Conservation (phyloP, 1,284 basidiomycete genomes). For the Rhodotorula sp. region DNA sequence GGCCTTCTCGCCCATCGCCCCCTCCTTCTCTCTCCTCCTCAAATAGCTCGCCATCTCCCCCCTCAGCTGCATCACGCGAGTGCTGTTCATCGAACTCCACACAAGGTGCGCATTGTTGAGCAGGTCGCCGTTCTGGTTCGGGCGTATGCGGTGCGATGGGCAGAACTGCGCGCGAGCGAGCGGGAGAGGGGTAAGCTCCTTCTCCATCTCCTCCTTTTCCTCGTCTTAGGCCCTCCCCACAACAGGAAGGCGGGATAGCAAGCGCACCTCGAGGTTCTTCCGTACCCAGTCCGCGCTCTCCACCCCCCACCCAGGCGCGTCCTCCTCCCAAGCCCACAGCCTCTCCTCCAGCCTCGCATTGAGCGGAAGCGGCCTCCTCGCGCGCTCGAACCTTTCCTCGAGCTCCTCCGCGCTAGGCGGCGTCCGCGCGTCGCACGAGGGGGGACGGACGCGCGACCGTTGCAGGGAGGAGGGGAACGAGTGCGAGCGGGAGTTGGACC, state of each 20-base stretch:
- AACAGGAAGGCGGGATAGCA: too few species aligned
- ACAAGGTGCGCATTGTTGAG: conserved; percentile 23
- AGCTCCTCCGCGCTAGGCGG: not conserved
- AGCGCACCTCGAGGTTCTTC: conserved; percentile 41
- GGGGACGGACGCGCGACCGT: not conserved
- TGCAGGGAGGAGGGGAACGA: not conserved
- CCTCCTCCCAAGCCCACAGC: conserved; percentile 52
- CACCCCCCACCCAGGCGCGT: conserved; percentile 45
- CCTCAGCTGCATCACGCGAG: not conserved
- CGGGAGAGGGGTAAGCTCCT: not conserved
- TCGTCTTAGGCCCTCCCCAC: too few species aligned
- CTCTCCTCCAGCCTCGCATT: conserved; percentile 52
- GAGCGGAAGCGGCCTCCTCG: conserved; percentile 49
- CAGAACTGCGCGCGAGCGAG: conserved; percentile 22
- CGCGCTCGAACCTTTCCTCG: not conserved
- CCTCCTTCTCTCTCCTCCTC: conserved; percentile 9
- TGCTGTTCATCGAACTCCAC: conserved; percentile 25
- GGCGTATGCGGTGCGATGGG: conserved; percentile 23
- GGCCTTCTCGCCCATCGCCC: conserved; percentile 8
- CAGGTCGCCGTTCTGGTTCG: conserved; percentile 32
- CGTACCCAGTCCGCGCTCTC: conserved; percentile 46
- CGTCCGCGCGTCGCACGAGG: not conserved
- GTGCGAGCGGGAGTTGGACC: not conserved
- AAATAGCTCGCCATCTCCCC: conserved; percentile 21
- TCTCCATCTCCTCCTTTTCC: too few species aligned